Evolutionary conservation across 768 basidiomycete species (phyloP), one percentile per base, ranked within the genome.

Genomic region (Tephrocybe sp.): DNA sequence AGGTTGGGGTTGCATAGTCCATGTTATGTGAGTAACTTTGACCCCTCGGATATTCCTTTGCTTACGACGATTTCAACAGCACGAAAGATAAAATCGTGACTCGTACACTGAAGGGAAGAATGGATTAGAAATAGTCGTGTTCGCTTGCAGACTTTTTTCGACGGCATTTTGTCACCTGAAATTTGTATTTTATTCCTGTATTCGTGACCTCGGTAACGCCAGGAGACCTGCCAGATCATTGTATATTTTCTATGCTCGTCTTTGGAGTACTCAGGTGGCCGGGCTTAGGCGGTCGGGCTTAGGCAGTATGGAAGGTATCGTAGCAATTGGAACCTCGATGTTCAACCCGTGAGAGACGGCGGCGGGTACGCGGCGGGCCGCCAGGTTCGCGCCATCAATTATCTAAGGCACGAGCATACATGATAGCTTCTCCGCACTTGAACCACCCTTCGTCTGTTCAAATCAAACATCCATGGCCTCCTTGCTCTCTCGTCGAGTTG

Each of bases 1-100:
- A 47, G 97, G 97, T 52, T 97, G 93, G 94, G 97, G 97, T 36
- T 92, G 86, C 30, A 69, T 97, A 47, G 97, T 99, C 31, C 90
- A 97, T 75, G 75, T 99, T 49, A 89, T 99, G 94, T 95, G 67
- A 78, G 91, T 72, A 34, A 43, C 16, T 16, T 42, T 22, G 23
- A 4, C 25, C 30, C 24, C 51, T 27, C n/a, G 3, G 36, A 38
- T 30, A 29, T 29, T 36, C 53, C 33, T 29, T 47, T 52, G 47
- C 44, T 46, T 40, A 53, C n/a, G 24, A 13, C 16, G 11, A 10
- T 10, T 16, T n/a, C 22, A 11, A 37, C 50, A 88, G 86, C 47
- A 88, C 86, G 34, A 84, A 85, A 61, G 86, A 88, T 63, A 77
- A 75, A 53, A 76, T 88, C 29, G 80, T 91, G 57, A 91, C 91